Percentiles rank a stretch among this genome's conserved stretches.
phyloP scores from a whole-genome alignment of 352 stramenopile species.

The Achlya hypogyna region DNA sequence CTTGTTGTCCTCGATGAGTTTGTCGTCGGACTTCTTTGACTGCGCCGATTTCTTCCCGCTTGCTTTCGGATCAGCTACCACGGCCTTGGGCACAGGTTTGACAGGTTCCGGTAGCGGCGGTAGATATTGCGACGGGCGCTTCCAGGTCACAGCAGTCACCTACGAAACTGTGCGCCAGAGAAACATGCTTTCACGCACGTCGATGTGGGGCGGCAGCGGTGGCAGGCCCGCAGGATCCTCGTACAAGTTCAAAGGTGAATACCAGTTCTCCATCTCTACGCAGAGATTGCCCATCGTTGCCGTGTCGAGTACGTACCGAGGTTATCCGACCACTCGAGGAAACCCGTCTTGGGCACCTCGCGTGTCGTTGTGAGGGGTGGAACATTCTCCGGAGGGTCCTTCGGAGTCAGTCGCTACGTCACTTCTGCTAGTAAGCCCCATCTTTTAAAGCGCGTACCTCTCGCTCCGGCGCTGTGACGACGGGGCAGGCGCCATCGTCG shows the following conservation, averaged over 20 bases:
- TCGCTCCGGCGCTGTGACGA: constrained; percentile 4
- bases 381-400: constrained; percentile 24
- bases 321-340: constrained; percentile 50
- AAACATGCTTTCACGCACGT: not conserved
- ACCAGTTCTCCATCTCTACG: constrained; percentile 44
- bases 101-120: constrained; percentile 28
- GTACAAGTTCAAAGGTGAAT: constrained; percentile 30
- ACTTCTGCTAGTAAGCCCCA: not conserved
- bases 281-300: not conserved
- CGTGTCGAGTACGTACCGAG: constrained; percentile 11
- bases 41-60: constrained; percentile 4
- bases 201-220: constrained; percentile 25
- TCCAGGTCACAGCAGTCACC: constrained; percentile 39
- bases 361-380: constrained; percentile 34
- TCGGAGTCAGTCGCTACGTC: not conserved
- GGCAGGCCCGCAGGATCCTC: constrained; percentile 34
- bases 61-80: constrained; percentile 1
- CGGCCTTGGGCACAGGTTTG: constrained; percentile 27
- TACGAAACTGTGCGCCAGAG: not conserved
- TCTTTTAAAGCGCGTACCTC: not conserved
- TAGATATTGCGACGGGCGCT: constrained; percentile 50
- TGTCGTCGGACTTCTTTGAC: constrained; percentile 19
- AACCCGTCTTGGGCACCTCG: constrained; percentile 31
- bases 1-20: constrained; percentile 31
- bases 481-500: not conserved